Percentiles rank a stretch among this genome's conserved stretches.
Evolutionary conservation across 345 rosid genomes (phyloP).

Genomic region (Abelmoschus esculentus): DNA sequence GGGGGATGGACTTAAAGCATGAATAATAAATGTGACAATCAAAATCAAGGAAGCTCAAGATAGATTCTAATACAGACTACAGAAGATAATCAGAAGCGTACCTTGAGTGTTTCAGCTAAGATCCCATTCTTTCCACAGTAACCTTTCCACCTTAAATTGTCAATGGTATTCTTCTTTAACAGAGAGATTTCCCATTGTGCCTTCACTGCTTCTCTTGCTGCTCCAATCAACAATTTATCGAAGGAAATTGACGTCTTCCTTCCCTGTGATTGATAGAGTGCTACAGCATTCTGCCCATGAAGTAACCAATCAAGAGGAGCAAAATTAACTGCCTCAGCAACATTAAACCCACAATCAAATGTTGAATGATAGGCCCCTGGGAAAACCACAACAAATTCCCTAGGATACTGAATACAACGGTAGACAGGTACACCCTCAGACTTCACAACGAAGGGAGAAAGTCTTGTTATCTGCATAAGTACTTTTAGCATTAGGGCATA

Average conservation of each 20-base stretch:
- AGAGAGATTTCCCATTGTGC: constrained; percentile 43
- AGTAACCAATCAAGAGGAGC: constrained; percentile 78
- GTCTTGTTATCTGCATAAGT: constrained; percentile 32
- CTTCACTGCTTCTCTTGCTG: constrained; percentile 53
- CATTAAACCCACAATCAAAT: constrained; percentile 67
- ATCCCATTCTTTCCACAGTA: constrained; percentile 48
- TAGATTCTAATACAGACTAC: not conserved
- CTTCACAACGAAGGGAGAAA: constrained; percentile 36
- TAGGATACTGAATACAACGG: constrained; percentile 56
- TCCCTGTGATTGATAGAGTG: constrained; percentile 37
- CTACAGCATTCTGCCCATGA: constrained; percentile 49
- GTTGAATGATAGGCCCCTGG: constrained; percentile 59
- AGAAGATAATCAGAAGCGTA: constrained; percentile 13
- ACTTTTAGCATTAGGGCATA: not conserved
- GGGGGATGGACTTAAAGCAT: not conserved
- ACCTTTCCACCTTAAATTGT: constrained; percentile 39
- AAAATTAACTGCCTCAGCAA: constrained; percentile 49
- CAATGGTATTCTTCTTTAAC: constrained; percentile 29
- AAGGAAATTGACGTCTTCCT: constrained; percentile 47
- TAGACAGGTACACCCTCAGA: constrained; percentile 53
- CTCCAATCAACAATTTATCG: constrained; percentile 56
- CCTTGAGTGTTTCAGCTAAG: constrained; percentile 53
- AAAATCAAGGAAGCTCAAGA: not conserved
- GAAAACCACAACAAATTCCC: constrained; percentile 58
- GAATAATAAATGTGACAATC: not conserved